Percentiles rank a stretch among this genome's conserved stretches.
These are phyloP conservation scores for Gossypium davidsonii DNA, from an alignment of 441 rosid genomes.

Conservation along the genomic window DNA sequence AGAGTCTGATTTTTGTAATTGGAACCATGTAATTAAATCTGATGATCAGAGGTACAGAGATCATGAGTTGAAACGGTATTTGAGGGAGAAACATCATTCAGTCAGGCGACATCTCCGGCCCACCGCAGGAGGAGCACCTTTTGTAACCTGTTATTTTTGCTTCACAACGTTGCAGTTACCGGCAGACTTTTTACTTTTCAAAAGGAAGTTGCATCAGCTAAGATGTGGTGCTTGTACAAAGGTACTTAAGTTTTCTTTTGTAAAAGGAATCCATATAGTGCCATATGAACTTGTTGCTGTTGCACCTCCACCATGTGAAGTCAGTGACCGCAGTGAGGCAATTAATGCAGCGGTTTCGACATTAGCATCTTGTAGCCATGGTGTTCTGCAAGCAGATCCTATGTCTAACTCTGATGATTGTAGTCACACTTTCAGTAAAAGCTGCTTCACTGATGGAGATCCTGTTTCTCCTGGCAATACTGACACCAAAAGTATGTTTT, in stretches of 20 bases:
- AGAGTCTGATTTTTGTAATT: conserved; percentile 33
- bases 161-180: conserved; percentile 59
- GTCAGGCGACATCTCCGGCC: conserved; percentile 62
- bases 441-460: conserved; percentile 31
- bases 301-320: conserved; percentile 34
- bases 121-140: conserved; percentile 76
- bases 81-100: conserved; percentile 41
- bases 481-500: conserved; percentile 19
- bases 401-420: conserved; percentile 39
- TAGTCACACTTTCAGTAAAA: conserved; percentile 30
- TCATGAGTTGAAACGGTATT: conserved; percentile 31
- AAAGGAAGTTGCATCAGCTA: conserved; percentile 49
- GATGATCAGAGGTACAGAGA: conserved; percentile 44
- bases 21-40: conserved; percentile 39
- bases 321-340: conserved; percentile 26
- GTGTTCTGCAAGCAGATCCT: conserved; percentile 24
- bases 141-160: conserved; percentile 60
- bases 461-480: conserved; percentile 17
- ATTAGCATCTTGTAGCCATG: conserved; percentile 32
- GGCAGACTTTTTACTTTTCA: conserved; percentile 54
- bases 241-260: conserved; percentile 53
- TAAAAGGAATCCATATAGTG: conserved; percentile 39
- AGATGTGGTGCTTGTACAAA: conserved; percentile 72
- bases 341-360: conserved; percentile 21
- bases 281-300: conserved; percentile 33